Evolutionary conservation across 2,329 filamentous ascomycete species (phyloP), one percentile per base, ranked within the genome.

Genomic region (Ophidiomyces ophidiicola): DNA sequence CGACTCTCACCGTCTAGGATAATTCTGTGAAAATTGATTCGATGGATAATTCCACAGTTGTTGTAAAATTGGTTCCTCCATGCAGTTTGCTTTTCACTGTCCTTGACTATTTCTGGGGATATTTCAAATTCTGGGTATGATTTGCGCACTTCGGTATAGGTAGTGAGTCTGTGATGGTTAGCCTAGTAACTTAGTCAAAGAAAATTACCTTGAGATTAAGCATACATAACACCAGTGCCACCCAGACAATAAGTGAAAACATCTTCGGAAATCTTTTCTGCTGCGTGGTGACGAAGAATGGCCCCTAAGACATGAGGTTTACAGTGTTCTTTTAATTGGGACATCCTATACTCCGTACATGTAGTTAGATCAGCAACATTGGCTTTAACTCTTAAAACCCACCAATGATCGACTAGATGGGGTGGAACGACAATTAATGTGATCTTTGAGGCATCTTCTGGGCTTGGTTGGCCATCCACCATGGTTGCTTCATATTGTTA

Each of bases 391-490:
- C 8, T 5, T 6, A 18, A 19, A 19, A 4, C 18, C 36, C 52
- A 55, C 61, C 61, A 64, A 32, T 63, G 60, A 6, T 36, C 39
- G 2, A 54, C 32, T 6, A 64, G 41, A 18, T 52, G 48, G 4
- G 57, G 41, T 3, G 60, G 61, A 6, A 53, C 56, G 20, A 64
- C 51, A 26, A 64, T 55, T 20, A 64, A 46, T 1, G 61, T 64
- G 2, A 56, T 60, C 18, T 50, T 52, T 4, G 43, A 38, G 2
- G 44, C 33, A 6, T 48, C 46, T 4, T 49, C 29, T 5, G 45
- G 39, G n/a, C 47, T 31, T 15, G 40, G 12, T 36, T 42, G 44
- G 10, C 58, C 61, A 39, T 63, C 57, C 3, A 63, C 43, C 7
- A 63, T 60, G 17, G 56, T 61, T 11, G 58, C 58, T 57, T 29